These are phyloP conservation scores for Fusarium subtropicale DNA, from an alignment of 2,329 filamentous ascomycete species.

Conservation along the genomic window DNA sequence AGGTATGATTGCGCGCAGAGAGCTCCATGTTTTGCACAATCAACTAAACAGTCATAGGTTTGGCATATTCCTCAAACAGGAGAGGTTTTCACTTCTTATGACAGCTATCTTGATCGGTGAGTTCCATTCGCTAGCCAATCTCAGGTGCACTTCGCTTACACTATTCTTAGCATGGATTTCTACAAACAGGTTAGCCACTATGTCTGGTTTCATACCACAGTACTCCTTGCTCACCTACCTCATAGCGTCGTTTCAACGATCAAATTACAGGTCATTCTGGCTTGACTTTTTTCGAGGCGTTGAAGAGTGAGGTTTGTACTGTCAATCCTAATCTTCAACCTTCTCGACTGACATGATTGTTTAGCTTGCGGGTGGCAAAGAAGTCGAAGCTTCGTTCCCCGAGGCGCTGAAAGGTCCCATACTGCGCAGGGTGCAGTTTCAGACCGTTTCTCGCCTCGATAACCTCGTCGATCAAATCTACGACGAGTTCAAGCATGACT, in stretches of 20 bases:
- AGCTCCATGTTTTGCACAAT: constrained; percentile 12
- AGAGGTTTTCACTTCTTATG: constrained; percentile 90
- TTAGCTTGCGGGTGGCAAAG: constrained; percentile 81
- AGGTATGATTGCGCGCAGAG: constrained; percentile 67
- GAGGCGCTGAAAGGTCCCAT: constrained; percentile 92
- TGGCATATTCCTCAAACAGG: constrained; percentile 92
- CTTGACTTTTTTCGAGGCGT: constrained; percentile 90
- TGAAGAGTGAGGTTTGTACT: constrained; percentile 84
- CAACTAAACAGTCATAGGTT: constrained; percentile 67
- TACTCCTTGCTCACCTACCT: constrained; percentile 33
- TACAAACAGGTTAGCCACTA: constrained; percentile 79
- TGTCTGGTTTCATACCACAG: constrained; percentile 8
- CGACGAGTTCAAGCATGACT: constrained; percentile 87
- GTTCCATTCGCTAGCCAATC: constrained; percentile 48
- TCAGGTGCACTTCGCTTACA: constrained; percentile 28
- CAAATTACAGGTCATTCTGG: constrained; percentile 95
- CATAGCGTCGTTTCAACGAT: constrained; percentile 88
- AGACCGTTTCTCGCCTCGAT: constrained; percentile 88
- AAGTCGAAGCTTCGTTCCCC: constrained; percentile 92
- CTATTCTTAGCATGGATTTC: constrained; percentile 79
- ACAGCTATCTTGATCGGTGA: constrained; percentile 86
- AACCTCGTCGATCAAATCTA: constrained; percentile 76
- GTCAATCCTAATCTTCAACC: background rate
- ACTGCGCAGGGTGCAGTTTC: constrained; percentile 90
- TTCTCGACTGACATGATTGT: constrained; percentile 27